Evolutionary conservation across 768 basidiomycete species (phyloP).

Genomic region (Macrolepiota fuliginosa): DNA sequence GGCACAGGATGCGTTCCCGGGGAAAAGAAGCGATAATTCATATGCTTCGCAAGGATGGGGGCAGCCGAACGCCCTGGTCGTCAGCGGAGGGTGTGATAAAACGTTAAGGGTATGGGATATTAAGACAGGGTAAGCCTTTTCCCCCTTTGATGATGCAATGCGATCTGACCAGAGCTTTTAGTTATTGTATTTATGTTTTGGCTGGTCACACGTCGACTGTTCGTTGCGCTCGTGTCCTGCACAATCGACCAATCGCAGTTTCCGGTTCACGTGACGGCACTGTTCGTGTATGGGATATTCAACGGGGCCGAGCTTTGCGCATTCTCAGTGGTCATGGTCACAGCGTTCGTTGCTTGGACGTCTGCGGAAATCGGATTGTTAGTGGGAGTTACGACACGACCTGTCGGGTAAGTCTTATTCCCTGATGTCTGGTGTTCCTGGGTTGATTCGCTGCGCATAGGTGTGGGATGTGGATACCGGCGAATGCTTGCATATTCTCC

Average conservation of each 20-base stretch:
- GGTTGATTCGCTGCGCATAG: constrained; percentile 31
- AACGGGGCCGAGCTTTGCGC: constrained; percentile 64
- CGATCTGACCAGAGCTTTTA: constrained; percentile 16
- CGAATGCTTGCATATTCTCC: constrained; percentile 76
- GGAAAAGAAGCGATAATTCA: constrained; percentile 49
- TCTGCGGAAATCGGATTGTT: constrained; percentile 78
- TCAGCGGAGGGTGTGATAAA: constrained; percentile 94
- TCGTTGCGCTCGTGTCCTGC: constrained; percentile 84
- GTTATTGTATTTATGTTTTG: constrained; percentile 74
- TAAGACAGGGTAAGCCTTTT: constrained; percentile 63
- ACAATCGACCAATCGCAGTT: constrained; percentile 85
- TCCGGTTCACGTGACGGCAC: constrained; percentile 88
- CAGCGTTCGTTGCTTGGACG: constrained; percentile 87
- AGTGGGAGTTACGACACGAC: constrained; percentile 94
- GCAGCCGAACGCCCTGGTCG: constrained; percentile 75
- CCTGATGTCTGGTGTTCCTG: constrained; percentile 5
- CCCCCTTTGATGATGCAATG: not conserved
- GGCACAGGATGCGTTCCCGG: not conserved
- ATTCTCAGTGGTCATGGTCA: constrained; percentile 73
- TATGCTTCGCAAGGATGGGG: constrained; percentile 87
- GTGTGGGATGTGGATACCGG: constrained; percentile 92
- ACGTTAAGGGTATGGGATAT: constrained; percentile 92
- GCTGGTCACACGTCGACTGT: constrained; percentile 88
- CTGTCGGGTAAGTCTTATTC: constrained; percentile 56
- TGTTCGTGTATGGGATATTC: constrained; percentile 91